These are phyloP conservation scores for Chenopodium quinoa DNA, from an alignment of 148 eudicot genomes.

Conservation along the genomic window DNA sequence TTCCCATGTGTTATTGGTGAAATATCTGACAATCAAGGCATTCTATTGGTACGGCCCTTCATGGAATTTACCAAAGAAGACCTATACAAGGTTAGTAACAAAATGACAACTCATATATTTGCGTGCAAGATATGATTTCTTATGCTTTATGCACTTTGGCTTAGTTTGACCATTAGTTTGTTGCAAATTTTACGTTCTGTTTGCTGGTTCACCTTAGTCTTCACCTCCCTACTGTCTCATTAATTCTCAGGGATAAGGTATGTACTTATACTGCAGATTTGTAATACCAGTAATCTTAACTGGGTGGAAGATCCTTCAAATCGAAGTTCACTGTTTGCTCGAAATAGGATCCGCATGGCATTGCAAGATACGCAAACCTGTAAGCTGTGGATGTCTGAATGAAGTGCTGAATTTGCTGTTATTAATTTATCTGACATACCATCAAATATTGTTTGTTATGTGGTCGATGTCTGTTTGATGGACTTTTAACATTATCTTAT, in stretches of 20 bases:
- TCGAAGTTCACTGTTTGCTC: constrained; percentile 59
- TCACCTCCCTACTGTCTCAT: background rate
- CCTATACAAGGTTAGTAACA: constrained; percentile 63
- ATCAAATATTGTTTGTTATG: background rate
- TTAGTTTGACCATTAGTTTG: constrained; percentile 1
- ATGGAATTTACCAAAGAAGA: constrained; percentile 79
- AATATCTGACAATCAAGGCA: constrained; percentile 40
- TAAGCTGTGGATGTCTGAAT: constrained; percentile 22
- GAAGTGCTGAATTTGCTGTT: background rate
- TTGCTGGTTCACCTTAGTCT: background rate
- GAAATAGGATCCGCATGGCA: constrained; percentile 81
- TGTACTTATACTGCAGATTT: constrained; percentile 52
- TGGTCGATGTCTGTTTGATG: background rate
- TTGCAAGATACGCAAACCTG: constrained; percentile 30
- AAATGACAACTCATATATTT: constrained; percentile 15
- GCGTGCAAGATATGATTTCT: background rate
- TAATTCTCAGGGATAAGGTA: constrained; percentile 2
- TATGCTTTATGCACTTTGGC: constrained; percentile 9
- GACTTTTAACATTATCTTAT: background rate
- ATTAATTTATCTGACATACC: background rate
- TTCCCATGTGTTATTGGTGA: constrained; percentile 34
- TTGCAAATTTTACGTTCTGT: background rate
- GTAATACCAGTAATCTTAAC: constrained; percentile 56
- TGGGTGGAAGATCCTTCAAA: constrained; percentile 99
- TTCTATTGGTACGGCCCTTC: constrained; percentile 79